These are phyloP conservation scores for Raphanus sativus DNA, from an alignment of 345 rosid species.

Conservation along the genomic window DNA sequence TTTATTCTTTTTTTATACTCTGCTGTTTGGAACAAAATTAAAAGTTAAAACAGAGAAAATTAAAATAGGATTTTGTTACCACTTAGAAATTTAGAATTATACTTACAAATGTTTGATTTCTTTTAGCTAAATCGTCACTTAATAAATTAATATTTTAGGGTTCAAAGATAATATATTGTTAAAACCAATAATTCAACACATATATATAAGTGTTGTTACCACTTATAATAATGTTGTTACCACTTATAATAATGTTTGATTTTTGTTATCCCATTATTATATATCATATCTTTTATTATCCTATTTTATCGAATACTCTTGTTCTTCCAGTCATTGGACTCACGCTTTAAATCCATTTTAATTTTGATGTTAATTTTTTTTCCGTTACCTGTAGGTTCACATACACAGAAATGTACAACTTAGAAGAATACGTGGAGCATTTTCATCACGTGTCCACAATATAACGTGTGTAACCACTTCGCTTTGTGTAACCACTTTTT, in stretches of 20 bases:
- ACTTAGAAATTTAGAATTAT: background rate
- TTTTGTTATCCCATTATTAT: too few species aligned
- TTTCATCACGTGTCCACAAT: background rate
- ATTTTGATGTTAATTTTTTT: background rate
- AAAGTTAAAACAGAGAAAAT: background rate
- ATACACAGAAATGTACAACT: background rate
- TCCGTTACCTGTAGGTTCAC: background rate
- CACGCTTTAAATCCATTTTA: background rate
- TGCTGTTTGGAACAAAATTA: background rate
- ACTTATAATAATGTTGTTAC: too few species aligned
- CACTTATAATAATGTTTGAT: too few species aligned
- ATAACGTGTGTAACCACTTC: background rate
- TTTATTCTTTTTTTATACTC: too few species aligned
- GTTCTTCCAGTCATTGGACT: background rate
- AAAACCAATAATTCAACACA: background rate
- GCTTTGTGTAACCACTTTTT: background rate
- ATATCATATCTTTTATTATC: too few species aligned
- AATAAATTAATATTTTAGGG: background rate
- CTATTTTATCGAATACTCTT: background rate
- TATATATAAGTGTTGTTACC: too few species aligned
- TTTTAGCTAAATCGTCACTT: background rate
- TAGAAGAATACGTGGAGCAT: background rate
- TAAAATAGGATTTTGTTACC: background rate
- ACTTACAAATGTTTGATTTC: background rate
- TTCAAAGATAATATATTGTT: background rate